These are phyloP conservation scores for Russula sp. DNA, from an alignment of 768 basidiomycete species.

Conservation along the genomic window DNA sequence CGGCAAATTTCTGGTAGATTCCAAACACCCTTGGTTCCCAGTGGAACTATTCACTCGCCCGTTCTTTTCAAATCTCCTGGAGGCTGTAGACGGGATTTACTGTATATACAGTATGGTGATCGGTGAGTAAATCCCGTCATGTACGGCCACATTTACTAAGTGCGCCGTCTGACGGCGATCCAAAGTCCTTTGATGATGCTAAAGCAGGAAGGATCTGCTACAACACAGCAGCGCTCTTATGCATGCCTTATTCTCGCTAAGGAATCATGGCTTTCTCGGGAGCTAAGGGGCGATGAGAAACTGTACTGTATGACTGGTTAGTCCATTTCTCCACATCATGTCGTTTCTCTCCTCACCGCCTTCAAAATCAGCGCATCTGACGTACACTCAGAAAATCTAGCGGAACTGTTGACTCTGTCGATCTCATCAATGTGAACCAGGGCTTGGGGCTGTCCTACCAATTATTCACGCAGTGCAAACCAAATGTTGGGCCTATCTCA, in stretches of 20 bases:
- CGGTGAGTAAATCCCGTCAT: background rate
- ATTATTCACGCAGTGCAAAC: background rate
- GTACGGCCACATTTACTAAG: background rate
- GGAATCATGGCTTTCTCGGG: background rate
- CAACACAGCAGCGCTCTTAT: background rate
- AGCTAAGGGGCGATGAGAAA: background rate
- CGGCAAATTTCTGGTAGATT: background rate
- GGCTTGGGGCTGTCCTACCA: background rate
- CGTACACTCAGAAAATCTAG: background rate
- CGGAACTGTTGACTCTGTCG: background rate
- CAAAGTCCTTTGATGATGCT: background rate
- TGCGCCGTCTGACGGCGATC: background rate
- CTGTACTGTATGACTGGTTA: background rate
- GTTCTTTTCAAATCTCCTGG: background rate
- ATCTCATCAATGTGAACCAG: background rate
- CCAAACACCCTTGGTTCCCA: too few relatives aligned
- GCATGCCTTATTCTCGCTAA: background rate
- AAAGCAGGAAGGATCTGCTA: background rate
- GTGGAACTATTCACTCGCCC: too few relatives aligned
- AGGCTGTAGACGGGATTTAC: background rate
- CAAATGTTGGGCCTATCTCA: background rate
- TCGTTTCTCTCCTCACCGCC: too few relatives aligned
- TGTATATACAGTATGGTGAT: background rate
- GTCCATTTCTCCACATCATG: too few relatives aligned
- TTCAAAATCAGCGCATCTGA: too few relatives aligned